A percentile compares a stretch with the other conserved stretches of the same genome.
phyloP scores from a whole-genome alignment of 2,329 filamentous ascomycete genomes.

The Dothidotthia symphoricarpi region DNA sequence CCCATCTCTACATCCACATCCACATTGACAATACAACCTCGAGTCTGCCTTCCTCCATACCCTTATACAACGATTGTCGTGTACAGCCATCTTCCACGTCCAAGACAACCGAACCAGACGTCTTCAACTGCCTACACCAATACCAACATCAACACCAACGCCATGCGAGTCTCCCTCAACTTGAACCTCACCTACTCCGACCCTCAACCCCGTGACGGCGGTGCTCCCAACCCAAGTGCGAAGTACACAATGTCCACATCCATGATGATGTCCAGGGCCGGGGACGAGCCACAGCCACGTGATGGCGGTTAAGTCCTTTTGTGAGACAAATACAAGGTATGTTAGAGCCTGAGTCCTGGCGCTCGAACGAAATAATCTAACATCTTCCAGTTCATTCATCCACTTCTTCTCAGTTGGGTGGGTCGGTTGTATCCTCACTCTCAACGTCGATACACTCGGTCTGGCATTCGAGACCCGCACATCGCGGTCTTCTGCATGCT shows the following conservation, averaged over 20 bases:
- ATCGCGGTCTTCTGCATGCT: background rate
- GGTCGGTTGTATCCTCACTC: background rate
- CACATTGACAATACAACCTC: conserved; percentile 10
- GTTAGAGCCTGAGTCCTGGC: conserved; percentile 1
- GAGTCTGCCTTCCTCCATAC: conserved; percentile 9
- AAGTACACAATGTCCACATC: conserved; percentile 16
- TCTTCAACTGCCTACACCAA: conserved; percentile 5
- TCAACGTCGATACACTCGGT: background rate
- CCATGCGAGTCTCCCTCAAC: conserved; percentile 18
- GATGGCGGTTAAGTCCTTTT: conserved; percentile 30
- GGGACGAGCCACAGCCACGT: conserved; percentile 24
- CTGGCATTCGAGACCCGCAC: too few species aligned
- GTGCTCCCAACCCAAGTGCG: conserved; percentile 28
- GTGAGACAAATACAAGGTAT: conserved; percentile 5
- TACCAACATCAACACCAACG: conserved; percentile 11
- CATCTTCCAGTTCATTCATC: conserved; percentile 6
- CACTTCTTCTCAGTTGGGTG: conserved; percentile 2
- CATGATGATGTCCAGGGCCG: conserved; percentile 16
- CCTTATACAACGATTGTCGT: background rate
- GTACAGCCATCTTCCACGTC: too few species aligned
- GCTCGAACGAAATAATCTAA: conserved; percentile 9
- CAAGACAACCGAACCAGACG: too few species aligned
- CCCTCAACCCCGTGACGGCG: conserved; percentile 35
- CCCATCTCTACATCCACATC: too few species aligned
- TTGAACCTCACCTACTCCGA: conserved; percentile 15